Conservation (phyloP, 176 grass and related monocot genomes). For the Rhynchospora pubera region DNA sequence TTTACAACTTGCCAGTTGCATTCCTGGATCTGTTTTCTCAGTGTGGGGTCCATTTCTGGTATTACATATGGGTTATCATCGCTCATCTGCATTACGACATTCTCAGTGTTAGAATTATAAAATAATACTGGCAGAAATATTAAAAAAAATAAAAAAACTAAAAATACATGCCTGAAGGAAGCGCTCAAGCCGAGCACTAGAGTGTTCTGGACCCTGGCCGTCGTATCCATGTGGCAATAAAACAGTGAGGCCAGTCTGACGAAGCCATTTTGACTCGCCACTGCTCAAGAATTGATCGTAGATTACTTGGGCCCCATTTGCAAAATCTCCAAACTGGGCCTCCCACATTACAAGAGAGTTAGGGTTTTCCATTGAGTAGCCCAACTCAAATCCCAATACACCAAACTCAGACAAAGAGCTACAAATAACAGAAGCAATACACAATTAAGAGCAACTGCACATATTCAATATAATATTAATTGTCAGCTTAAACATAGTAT, state of each 20-base stretch:
- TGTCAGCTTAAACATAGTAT: background rate
- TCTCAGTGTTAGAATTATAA: background rate
- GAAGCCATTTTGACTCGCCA: constrained; percentile 93
- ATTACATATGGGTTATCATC: constrained; percentile 92
- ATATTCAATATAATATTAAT: too few relatives aligned
- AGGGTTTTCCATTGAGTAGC: constrained; percentile 68
- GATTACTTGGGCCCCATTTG: constrained; percentile 95
- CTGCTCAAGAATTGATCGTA: constrained; percentile 96
- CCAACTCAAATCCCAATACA: constrained; percentile 31
- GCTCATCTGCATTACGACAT: constrained; percentile 54
- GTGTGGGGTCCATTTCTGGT: constrained; percentile 92
- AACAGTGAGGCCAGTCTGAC: constrained; percentile 75
- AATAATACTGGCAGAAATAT: background rate
- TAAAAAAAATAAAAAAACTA: background rate
- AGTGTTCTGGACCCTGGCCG: constrained; percentile 95
- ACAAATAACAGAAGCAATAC: background rate
- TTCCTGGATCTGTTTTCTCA: constrained; percentile 86
- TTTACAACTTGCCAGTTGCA: constrained; percentile 98
- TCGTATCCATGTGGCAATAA: constrained; percentile 89
- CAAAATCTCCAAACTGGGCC: constrained; percentile 92
- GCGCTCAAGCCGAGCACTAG: constrained; percentile 76
- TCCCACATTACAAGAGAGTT: constrained; percentile 94
- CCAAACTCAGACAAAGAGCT: constrained; percentile 30
- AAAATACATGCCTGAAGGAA: constrained; percentile 79
- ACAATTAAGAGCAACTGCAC: background rate